A percentile compares a stretch with the other conserved stretches of the same genome.
phyloP scores from a whole-genome alignment of 1,139 yeast species.

The Kurtzmaniella quercitrusa region DNA sequence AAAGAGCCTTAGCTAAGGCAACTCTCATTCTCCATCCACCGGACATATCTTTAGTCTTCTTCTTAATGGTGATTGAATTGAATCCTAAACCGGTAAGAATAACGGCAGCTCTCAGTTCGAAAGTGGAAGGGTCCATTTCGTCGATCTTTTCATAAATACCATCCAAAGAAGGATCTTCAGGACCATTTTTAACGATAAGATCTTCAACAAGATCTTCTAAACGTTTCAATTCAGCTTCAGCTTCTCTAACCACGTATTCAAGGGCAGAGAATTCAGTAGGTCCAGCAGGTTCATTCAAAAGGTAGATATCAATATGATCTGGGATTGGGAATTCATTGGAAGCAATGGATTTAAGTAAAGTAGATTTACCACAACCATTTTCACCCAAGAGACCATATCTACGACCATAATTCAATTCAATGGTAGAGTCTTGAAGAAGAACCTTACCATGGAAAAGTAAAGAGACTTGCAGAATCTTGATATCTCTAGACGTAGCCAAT shows the following conservation, averaged over 20 bases:
- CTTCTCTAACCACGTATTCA: conserved; percentile 96
- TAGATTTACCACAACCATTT: conserved; percentile 98
- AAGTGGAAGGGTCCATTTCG: conserved; percentile 91
- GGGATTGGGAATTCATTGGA: conserved; percentile 97
- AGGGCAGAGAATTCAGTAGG: conserved; percentile 89
- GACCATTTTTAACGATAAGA: conserved; percentile 85
- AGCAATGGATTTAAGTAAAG: conserved; percentile 86
- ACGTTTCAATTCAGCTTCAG: conserved; percentile 86
- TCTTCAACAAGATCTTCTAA: conserved; percentile 91
- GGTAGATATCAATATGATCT: conserved; percentile 81
- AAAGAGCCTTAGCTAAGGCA: conserved; percentile 79
- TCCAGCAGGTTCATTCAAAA: conserved; percentile 96
- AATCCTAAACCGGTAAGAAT: conserved; percentile 97
- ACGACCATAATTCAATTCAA: conserved; percentile 95
- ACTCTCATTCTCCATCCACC: conserved; percentile 98
- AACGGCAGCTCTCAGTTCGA: conserved; percentile 94
- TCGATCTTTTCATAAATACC: conserved; percentile 94
- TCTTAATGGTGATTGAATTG: conserved; percentile 72
- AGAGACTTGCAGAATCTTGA: conserved; percentile 85
- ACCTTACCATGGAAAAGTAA: conserved; percentile 97
- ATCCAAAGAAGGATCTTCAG: conserved; percentile 83
- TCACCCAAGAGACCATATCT: conserved; percentile 98
- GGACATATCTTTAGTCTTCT: conserved; percentile 96
- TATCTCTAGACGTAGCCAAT: conserved; percentile 85
- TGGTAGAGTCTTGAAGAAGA: conserved; percentile 80